phyloP scores from a whole-genome alignment of 805 yeast genomes.

The Candida golubevii region DNA sequence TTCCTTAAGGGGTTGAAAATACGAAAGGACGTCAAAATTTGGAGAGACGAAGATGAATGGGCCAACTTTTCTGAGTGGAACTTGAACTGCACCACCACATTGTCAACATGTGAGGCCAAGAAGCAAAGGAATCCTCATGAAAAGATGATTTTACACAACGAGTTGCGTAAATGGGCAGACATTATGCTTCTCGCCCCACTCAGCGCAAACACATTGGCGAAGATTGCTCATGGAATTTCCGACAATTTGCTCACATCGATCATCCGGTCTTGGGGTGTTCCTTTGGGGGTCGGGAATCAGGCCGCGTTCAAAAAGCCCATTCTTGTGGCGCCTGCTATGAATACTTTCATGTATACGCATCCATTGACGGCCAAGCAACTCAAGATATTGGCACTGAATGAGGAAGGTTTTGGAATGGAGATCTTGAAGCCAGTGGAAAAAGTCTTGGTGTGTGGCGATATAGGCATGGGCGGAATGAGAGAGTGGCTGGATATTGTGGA shows the following conservation, averaged over 20 bases:
- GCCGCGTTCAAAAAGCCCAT: conserved; percentile 34
- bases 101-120: conserved; percentile 16
- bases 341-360: conserved; percentile 45
- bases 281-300: conserved; percentile 13
- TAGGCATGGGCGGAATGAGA: conserved; percentile 49
- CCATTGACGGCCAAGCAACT: conserved; percentile 43
- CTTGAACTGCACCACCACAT: conserved; percentile 17
- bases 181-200: conserved; percentile 44
- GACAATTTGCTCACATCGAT: conserved; percentile 42
- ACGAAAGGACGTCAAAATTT: conserved; percentile 69
- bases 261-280: conserved; percentile 40
- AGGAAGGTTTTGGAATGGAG: conserved; percentile 41
- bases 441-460: conserved; percentile 45
- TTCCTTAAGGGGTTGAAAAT: conserved; percentile 53
- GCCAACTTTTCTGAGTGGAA: conserved; percentile 33
- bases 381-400: conserved; percentile 27
- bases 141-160: conserved; percentile 40
- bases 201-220: conserved; percentile 43
- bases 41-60: conserved; percentile 98
- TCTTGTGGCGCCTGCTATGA: conserved; percentile 46
- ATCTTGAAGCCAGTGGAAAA: conserved; percentile 44
- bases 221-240: conserved; percentile 41
- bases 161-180: conserved; percentile 45
- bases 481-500: conserved; percentile 46
- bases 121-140: conserved; percentile 16